These are phyloP conservation scores for Fusarium sp. DNA, from an alignment of 2,329 filamentous ascomycete species.

Conservation along the genomic window DNA sequence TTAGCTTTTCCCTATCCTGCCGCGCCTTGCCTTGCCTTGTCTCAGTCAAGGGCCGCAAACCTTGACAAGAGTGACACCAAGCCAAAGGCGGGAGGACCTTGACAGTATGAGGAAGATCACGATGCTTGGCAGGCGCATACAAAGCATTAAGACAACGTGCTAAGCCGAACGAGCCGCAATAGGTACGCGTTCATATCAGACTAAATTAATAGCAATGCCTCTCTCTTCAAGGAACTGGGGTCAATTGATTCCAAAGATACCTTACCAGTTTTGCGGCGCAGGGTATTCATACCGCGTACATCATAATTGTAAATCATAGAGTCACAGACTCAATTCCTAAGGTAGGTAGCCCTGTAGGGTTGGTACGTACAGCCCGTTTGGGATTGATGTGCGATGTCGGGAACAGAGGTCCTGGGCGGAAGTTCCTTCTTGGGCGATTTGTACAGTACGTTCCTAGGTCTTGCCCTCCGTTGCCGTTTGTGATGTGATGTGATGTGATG, in stretches of 20 bases:
- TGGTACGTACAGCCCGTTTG: neutral
- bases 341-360: slow-evolving; percentile 25
- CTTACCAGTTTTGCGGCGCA: neutral
- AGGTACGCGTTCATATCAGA: slow-evolving; percentile 3
- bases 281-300: slow-evolving; percentile 8
- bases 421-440: slow-evolving; percentile 27
- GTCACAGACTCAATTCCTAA: slow-evolving; percentile 2
- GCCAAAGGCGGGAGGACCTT: slow-evolving; percentile 8
- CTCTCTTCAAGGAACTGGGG: slow-evolving; percentile 11
- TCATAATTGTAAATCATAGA: slow-evolving; percentile 2
- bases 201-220: slow-evolving; percentile 14
- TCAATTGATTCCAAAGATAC: no score
- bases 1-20: slow-evolving; percentile 33
- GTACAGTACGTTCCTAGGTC: slow-evolving; percentile 8
- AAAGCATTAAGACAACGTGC: neutral
- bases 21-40: slow-evolving; percentile 40
- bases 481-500: slow-evolving; percentile 1
- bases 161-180: slow-evolving; percentile 24
- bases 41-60: slow-evolving; percentile 24
- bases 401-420: slow-evolving; percentile 13
- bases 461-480: slow-evolving; percentile 8
- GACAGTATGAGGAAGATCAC: slow-evolving; percentile 22
- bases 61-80: slow-evolving; percentile 33
- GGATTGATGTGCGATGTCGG: slow-evolving; percentile 19
- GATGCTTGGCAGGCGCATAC: slow-evolving; percentile 19